Conservation (phyloP, 441 rosid genomes). For the Adansonia rubrostipa region DNA sequence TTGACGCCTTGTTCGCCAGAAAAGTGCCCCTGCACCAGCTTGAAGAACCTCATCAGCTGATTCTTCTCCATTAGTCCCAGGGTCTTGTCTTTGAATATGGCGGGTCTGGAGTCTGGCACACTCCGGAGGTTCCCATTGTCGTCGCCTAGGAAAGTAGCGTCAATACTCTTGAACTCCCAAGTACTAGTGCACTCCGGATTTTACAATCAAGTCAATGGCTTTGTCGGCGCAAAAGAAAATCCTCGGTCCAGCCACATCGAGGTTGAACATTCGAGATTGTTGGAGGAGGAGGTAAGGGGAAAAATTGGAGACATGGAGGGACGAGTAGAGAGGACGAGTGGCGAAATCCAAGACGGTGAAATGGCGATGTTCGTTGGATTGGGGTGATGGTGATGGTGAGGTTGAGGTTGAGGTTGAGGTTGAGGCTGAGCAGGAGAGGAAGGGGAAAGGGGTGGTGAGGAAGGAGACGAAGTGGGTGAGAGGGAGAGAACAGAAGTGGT, state of each 20-base stretch:
- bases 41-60: constrained; percentile 76
- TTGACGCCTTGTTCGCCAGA: constrained; percentile 33
- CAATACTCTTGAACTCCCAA: constrained; percentile 87
- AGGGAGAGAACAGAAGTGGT: constrained; percentile 75
- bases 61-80: constrained; percentile 58
- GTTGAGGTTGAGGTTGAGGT: neutral
- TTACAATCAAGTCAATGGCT: constrained; percentile 63
- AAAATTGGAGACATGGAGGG: constrained; percentile 58
- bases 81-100: constrained; percentile 80
- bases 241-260: constrained; percentile 83
- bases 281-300: constrained; percentile 46
- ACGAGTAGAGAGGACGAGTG: constrained; percentile 44
- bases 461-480: constrained; percentile 64
- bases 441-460: constrained; percentile 29
- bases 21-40: constrained; percentile 75
- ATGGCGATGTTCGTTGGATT: constrained; percentile 27
- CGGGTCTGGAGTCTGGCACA: constrained; percentile 84
- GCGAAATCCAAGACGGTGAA: constrained; percentile 43
- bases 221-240: constrained; percentile 77
- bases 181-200: constrained; percentile 68
- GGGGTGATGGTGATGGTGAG: neutral
- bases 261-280: constrained; percentile 51
- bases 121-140: constrained; percentile 52
- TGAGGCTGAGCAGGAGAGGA: constrained; percentile 28
- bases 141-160: constrained; percentile 67